Evolutionary conservation across 345 rosid species (phyloP).

Genomic region (Citrus cavaleriei): DNA sequence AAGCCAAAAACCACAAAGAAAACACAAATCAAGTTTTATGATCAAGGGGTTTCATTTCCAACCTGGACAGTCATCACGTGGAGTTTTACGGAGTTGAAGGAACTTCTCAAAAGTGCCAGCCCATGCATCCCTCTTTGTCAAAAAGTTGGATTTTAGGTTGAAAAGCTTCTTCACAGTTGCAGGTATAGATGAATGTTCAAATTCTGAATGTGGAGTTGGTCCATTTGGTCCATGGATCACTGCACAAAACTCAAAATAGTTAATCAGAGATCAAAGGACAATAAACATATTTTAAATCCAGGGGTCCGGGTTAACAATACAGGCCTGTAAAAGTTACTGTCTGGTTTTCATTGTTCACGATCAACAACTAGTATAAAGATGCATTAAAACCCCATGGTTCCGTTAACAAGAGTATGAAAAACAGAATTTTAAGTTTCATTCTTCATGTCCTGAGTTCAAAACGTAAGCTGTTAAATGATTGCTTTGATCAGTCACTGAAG

Average conservation of each 20-base stretch:
- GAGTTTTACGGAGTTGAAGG: constrained; percentile 65
- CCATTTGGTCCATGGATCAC: constrained; percentile 89
- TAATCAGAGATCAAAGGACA: background rate
- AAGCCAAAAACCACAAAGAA: background rate
- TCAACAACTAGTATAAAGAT: background rate
- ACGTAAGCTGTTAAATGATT: background rate
- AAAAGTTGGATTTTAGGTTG: constrained; percentile 76
- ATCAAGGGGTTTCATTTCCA: constrained; percentile 15
- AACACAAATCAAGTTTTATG: background rate
- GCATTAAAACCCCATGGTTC: background rate
- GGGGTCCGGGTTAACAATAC: background rate
- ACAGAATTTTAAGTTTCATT: background rate
- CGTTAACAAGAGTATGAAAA: background rate
- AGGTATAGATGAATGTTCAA: constrained; percentile 91
- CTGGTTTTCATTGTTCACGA: background rate
- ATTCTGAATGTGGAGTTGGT: constrained; percentile 77
- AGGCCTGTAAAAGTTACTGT: background rate
- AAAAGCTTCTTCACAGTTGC: constrained; percentile 98
- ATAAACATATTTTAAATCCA: too few species aligned
- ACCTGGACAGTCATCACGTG: constrained; percentile 98
- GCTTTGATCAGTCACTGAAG: background rate
- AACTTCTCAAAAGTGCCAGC: constrained; percentile 90
- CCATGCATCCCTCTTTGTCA: constrained; percentile 98
- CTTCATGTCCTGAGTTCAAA: background rate
- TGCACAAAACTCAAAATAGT: constrained; percentile 27